Evolutionary conservation across 805 yeast genomes (phyloP).

Genomic region (Lachancea mirantina): DNA sequence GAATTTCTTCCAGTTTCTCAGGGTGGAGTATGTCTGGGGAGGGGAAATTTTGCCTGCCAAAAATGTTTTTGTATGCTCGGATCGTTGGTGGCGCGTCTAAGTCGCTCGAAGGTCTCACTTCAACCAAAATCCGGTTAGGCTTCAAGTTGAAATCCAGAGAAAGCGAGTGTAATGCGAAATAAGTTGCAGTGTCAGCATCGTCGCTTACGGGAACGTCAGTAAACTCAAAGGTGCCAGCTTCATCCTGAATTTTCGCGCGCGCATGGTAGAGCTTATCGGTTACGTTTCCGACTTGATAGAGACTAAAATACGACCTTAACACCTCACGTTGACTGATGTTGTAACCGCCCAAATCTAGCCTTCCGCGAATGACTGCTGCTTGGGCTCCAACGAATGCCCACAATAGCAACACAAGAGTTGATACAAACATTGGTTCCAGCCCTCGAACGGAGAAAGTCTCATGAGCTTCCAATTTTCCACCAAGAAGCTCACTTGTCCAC

Average conservation of each 20-base stretch:
- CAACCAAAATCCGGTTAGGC: constrained; percentile 29
- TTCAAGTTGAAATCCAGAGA: constrained; percentile 29
- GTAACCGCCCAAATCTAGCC: constrained; percentile 18
- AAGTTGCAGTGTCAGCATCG: constrained; percentile 21
- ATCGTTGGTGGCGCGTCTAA: constrained; percentile 5
- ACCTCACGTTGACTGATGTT: constrained; percentile 16
- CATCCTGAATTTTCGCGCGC: constrained; percentile 11
- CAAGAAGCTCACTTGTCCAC: no score
- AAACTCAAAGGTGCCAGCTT: constrained; percentile 25
- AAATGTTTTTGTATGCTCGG: constrained; percentile 25
- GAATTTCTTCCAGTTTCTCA: constrained; percentile 22
- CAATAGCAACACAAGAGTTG: constrained; percentile 3
- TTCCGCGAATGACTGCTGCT: constrained; percentile 24
- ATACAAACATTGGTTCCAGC: constrained; percentile 4
- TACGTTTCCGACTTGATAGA: constrained; percentile 24
- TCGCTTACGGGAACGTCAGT: constrained; percentile 21
- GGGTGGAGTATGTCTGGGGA: constrained; percentile 27
- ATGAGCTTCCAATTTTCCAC: no score
- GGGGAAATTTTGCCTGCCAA: constrained; percentile 32
- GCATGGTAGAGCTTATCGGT: constrained; percentile 12
- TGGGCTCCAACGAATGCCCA: constrained; percentile 6
- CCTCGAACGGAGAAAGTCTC: no score
- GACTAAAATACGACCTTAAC: constrained; percentile 20
- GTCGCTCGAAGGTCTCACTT: no score
- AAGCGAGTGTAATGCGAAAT: constrained; percentile 23